phyloP scores from a whole-genome alignment of 169 alveolate genomes.

The Eimeria falciformis region DNA sequence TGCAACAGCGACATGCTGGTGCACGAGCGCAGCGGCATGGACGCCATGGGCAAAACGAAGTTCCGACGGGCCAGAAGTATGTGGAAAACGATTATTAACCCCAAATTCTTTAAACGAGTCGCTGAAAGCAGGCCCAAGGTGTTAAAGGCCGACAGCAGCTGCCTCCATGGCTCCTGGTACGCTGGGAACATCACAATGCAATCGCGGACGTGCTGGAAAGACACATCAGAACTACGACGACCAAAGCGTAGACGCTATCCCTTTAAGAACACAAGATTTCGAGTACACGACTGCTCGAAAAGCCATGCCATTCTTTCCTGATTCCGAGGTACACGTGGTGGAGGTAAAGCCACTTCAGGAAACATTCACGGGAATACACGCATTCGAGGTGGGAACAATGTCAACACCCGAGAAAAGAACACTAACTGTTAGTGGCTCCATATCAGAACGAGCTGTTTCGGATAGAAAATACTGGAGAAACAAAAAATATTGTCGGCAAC shows the following conservation, averaged over 20 bases:
- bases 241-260: conserved; percentile 66
- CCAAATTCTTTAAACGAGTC: not conserved
- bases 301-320: conserved; percentile 64
- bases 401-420: not conserved
- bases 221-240: conserved; percentile 69
- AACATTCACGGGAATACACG: conserved; percentile 65
- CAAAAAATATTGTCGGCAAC: not conserved
- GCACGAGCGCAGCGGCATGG: conserved; percentile 62
- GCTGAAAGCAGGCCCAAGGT: not conserved
- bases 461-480: conserved; percentile 1
- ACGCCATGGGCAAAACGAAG: conserved; percentile 21
- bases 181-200: not conserved
- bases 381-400: conserved; percentile 44
- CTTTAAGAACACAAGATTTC: conserved; percentile 53
- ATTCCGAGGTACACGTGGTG: conserved; percentile 64
- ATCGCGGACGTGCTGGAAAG: not conserved
- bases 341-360: conserved; percentile 69
- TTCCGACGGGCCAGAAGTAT: conserved; percentile 16
- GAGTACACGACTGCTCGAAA: conserved; percentile 62
- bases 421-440: too few relatives aligned
- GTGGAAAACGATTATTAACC: not conserved
- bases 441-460: conserved; percentile 77
- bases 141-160: conserved; percentile 37
- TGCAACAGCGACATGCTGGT: conserved; percentile 61
- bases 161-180: conserved; percentile 55